These are phyloP conservation scores for Coprinellus micaceus DNA, from an alignment of 768 basidiomycete species.

Conservation along the genomic window DNA sequence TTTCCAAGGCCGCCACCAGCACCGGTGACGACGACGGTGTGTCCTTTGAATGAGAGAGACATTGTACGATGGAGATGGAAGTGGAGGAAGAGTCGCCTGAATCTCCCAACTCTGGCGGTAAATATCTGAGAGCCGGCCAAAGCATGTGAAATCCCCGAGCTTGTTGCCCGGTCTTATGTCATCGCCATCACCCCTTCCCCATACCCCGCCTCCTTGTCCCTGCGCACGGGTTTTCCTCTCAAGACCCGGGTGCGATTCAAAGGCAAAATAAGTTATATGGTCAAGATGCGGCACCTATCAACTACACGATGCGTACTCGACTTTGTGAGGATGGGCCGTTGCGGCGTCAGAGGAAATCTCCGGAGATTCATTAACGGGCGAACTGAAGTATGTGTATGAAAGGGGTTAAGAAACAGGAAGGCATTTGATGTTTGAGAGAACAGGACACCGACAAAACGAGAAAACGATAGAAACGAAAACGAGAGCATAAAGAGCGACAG, in stretches of 20 bases:
- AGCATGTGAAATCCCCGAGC: constrained; percentile 16
- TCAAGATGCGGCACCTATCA: background rate
- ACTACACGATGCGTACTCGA: background rate
- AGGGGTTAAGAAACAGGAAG: constrained; percentile 16
- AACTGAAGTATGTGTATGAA: constrained; percentile 16
- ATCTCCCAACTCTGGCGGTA: constrained; percentile 1
- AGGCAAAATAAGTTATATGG: background rate
- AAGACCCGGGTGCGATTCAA: background rate
- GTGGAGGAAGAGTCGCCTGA: background rate
- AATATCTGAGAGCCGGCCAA: constrained; percentile 3
- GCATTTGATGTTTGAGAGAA: constrained; percentile 6
- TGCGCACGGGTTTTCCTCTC: background rate
- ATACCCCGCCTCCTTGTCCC: background rate
- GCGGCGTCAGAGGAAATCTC: constrained; percentile 2
- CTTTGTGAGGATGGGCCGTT: background rate
- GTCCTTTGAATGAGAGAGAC: constrained; percentile 76
- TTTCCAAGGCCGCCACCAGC: constrained; percentile 94
- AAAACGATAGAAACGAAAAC: constrained; percentile 14
- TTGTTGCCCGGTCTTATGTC: constrained; percentile 4
- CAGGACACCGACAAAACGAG: constrained; percentile 13
- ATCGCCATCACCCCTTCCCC: background rate
- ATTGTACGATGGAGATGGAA: constrained; percentile 24
- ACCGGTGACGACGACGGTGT: constrained; percentile 93
- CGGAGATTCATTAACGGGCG: constrained; percentile 9
- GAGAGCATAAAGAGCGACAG: constrained; percentile 16